phyloP scores from a whole-genome alignment of 441 rosid species.

The Eutrema salsugineum region DNA sequence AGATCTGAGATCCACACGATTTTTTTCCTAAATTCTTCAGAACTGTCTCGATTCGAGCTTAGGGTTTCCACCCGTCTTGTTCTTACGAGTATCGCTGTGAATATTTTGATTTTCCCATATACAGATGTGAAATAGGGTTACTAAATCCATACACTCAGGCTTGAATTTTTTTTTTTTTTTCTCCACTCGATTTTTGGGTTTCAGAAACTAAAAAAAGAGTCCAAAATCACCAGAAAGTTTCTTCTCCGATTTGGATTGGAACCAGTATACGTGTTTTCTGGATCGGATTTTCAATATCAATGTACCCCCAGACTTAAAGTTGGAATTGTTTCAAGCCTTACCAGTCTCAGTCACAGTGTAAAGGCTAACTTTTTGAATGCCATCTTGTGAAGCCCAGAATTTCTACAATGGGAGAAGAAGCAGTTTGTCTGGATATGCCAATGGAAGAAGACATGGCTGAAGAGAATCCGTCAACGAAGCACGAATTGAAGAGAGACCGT shows the following conservation, averaged over 20 bases:
- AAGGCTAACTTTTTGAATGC: conserved; percentile 32
- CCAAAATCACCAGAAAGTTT: not conserved
- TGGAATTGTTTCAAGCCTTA: not conserved
- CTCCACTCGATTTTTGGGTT: not conserved
- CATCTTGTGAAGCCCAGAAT: not conserved
- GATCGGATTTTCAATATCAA: not conserved
- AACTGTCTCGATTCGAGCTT: conserved; percentile 1
- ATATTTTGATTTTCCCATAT: not conserved
- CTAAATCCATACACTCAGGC: conserved; percentile 3
- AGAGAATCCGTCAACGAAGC: conserved; percentile 24
- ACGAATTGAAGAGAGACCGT: conserved; percentile 48
- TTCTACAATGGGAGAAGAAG: conserved; percentile 50
- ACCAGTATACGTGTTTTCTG: not conserved
- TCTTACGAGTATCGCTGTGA: conserved; percentile 22
- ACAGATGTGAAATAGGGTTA: conserved; percentile 3
- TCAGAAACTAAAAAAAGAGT: not conserved
- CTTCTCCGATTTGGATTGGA: conserved; percentile 1
- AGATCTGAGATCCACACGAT: conserved; percentile 32
- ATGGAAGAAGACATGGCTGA: conserved; percentile 27
- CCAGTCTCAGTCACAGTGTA: conserved; percentile 5
- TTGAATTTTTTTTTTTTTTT: not conserved
- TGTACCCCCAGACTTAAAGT: not conserved
- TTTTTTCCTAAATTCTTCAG: not conserved
- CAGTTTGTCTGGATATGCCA: conserved; percentile 34
- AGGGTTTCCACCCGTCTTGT: conserved; percentile 3